These are phyloP conservation scores for Aphanoascus verrucosus DNA, from an alignment of 2,329 filamentous ascomycete species.

Conservation along the genomic window DNA sequence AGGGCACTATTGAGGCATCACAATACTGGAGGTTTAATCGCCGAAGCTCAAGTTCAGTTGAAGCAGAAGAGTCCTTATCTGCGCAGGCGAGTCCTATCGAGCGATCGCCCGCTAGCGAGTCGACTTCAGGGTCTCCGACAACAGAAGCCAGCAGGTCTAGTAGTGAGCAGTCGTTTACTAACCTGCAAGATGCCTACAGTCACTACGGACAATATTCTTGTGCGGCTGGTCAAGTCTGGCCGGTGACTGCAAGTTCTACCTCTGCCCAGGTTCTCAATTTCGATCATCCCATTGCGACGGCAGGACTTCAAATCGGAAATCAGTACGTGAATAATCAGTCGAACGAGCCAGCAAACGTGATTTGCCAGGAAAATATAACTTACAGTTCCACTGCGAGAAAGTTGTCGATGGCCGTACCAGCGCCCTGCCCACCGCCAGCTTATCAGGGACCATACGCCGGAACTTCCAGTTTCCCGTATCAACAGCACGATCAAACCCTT, in stretches of 20 bases:
- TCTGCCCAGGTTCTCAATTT: slow-evolving; percentile 6
- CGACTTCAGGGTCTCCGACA: slow-evolving; percentile 5
- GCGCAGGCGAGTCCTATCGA: slow-evolving; percentile 17
- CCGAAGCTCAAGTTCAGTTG: slow-evolving; percentile 29
- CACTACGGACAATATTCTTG: slow-evolving; percentile 8
- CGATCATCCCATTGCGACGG: neutral
- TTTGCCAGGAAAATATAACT: neutral
- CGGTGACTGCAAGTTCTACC: slow-evolving; percentile 2
- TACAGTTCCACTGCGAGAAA: neutral
- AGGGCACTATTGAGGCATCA: slow-evolving; percentile 27
- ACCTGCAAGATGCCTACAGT: slow-evolving; percentile 8
- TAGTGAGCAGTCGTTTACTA: slow-evolving; percentile 4
- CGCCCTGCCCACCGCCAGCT: neutral
- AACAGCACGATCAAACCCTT: slow-evolving; percentile 3
- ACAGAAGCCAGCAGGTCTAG: slow-evolving; percentile 4
- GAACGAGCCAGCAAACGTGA: neutral
- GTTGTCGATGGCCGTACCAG: slow-evolving; percentile 1
- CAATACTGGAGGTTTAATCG: slow-evolving; percentile 29
- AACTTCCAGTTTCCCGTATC: slow-evolving; percentile 4
- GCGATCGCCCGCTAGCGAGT: slow-evolving; percentile 9
- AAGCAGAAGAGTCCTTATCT: slow-evolving; percentile 31
- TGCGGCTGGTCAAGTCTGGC: slow-evolving; percentile 9
- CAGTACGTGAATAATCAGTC: neutral
- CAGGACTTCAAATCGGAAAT: neutral
- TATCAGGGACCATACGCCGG: slow-evolving; percentile 3